Conservation (phyloP, 2,329 filamentous ascomycete genomes). For the Parastagonospora avenae region DNA sequence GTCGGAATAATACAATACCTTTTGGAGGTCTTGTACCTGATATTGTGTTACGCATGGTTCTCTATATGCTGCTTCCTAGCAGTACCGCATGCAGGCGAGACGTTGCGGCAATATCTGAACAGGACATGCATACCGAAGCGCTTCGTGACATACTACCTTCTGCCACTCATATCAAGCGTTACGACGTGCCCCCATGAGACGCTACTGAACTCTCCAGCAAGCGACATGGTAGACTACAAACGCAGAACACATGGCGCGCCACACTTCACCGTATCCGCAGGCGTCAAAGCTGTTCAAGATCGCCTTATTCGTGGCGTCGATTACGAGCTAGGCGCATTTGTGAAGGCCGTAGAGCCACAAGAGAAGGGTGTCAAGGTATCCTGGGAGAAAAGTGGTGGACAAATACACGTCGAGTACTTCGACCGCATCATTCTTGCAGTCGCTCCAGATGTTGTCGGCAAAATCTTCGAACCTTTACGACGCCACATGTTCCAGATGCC, state of each 20-base stretch:
- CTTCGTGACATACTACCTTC: conserved; percentile 57
- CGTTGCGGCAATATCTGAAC: conserved; percentile 56
- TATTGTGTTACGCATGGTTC: conserved; percentile 61
- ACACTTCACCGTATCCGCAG: conserved; percentile 58
- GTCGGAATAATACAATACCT: conserved; percentile 48
- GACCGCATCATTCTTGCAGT: conserved; percentile 62
- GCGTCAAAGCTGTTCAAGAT: conserved; percentile 58
- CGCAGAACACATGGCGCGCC: conserved; percentile 53
- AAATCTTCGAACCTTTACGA: conserved; percentile 54
- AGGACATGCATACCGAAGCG: conserved; percentile 57
- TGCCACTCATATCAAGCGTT: conserved; percentile 61
- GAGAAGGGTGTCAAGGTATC: conserved; percentile 37
- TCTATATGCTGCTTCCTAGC: conserved; percentile 58
- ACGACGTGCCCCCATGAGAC: conserved; percentile 60
- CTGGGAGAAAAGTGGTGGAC: conserved; percentile 36
- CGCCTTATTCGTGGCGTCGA: conserved; percentile 51
- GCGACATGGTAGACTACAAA: conserved; percentile 60
- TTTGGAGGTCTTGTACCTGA: conserved; percentile 52
- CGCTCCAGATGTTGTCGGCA: conserved; percentile 58
- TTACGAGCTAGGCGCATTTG: conserved; percentile 49
- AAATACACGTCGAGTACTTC: conserved; percentile 46
- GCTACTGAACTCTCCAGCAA: conserved; percentile 59
- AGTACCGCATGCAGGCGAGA: conserved; percentile 50
- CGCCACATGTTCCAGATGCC: conserved; percentile 53
- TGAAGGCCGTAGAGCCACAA: conserved; percentile 43